Conservation (phyloP, 176 grass and related monocot genomes). For the Puya raimondii region DNA sequence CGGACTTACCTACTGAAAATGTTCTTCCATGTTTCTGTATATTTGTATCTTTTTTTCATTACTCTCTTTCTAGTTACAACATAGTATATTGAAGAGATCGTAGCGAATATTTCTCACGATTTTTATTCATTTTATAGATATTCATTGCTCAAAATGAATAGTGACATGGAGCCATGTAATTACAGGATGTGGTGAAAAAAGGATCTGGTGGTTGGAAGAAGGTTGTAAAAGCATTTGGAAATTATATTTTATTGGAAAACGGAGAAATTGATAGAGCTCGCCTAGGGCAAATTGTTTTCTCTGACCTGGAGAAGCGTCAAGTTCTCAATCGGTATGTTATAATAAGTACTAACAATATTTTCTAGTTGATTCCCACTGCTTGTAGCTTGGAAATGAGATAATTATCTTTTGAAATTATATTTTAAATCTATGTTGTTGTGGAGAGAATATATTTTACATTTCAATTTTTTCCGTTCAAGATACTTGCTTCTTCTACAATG, state of each 20-base stretch:
- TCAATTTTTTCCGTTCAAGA: too few relatives aligned
- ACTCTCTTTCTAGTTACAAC: neutral
- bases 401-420: too few relatives aligned
- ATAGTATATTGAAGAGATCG: neutral
- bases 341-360: neutral
- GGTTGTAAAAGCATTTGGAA: slow-evolving; percentile 66
- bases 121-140: neutral
- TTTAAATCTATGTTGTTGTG: too few relatives aligned
- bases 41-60: neutral
- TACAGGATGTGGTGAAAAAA: slow-evolving; percentile 72
- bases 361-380: too few relatives aligned
- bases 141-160: neutral
- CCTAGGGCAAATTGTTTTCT: slow-evolving; percentile 78
- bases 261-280: slow-evolving; percentile 79
- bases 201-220: slow-evolving; percentile 85
- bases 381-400: too few relatives aligned
- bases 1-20: neutral
- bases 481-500: too few relatives aligned
- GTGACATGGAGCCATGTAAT: slow-evolving; percentile 3
- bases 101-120: neutral
- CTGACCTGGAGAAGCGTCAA: slow-evolving; percentile 59
- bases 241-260: slow-evolving; percentile 65
- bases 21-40: neutral
- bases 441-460: too few relatives aligned
- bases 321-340: slow-evolving; percentile 60